These are phyloP conservation scores for Licmophora abbreviata DNA, from an alignment of 108 stramenopile species.

Conservation along the genomic window DNA sequence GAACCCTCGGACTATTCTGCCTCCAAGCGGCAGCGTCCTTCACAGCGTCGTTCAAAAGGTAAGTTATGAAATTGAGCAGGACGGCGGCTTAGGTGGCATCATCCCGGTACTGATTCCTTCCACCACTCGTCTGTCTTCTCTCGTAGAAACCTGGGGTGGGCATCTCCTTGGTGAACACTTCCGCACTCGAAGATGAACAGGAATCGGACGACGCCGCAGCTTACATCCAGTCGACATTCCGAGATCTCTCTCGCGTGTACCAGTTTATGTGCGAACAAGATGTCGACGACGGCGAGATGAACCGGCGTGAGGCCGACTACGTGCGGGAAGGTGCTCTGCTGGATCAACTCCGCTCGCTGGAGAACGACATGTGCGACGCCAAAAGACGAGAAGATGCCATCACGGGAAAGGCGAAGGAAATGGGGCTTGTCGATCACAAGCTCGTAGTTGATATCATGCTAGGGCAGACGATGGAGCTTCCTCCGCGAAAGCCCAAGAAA, in stretches of 20 bases:
- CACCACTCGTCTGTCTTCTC: no score
- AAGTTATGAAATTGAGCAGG: neutral
- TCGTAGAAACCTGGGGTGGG: no score
- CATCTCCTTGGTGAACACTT: slow-evolving; percentile 1
- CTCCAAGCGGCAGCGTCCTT: neutral
- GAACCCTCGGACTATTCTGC: neutral
- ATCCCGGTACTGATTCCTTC: neutral
- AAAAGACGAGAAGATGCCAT: neutral
- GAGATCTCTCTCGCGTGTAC: neutral
- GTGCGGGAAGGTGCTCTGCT: neutral
- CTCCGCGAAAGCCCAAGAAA: no score
- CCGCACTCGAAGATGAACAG: neutral
- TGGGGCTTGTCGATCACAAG: no score
- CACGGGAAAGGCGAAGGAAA: neutral
- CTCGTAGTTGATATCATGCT: no score
- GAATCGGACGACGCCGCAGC: neutral
- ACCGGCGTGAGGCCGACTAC: neutral
- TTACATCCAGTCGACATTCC: neutral
- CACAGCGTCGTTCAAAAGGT: neutral
- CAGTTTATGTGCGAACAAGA: neutral
- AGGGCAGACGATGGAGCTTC: no score
- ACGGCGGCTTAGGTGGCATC: neutral
- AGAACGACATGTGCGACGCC: neutral
- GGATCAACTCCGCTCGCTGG: neutral
- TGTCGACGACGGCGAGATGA: neutral